These are phyloP conservation scores for Pythium aphanidermatum DNA, from an alignment of 352 stramenopile genomes.

Conservation along the genomic window DNA sequence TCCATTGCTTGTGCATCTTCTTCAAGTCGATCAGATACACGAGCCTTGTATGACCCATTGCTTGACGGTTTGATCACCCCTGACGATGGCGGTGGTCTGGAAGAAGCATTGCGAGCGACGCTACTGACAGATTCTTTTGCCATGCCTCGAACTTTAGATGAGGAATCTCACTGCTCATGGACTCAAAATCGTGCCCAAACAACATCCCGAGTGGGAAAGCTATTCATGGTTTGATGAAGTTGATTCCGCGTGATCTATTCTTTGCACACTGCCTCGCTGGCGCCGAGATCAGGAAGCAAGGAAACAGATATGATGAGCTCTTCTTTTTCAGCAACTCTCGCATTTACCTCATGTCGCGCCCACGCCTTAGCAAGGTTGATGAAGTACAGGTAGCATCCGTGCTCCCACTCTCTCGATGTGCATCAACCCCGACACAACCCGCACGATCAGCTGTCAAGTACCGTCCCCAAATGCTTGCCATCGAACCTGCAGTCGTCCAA, in stretches of 20 bases:
- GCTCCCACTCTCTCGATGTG: conserved; percentile 46
- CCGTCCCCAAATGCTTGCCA: neutral
- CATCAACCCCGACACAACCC: conserved; percentile 38
- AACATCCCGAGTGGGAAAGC: no score
- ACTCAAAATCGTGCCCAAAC: neutral
- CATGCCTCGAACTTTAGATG: no score
- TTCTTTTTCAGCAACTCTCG: no score
- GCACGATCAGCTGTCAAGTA: conserved; percentile 21
- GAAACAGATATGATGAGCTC: no score
- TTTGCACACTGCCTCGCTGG: neutral
- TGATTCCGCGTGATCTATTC: neutral
- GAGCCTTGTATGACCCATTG: conserved; percentile 16
- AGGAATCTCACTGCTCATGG: neutral
- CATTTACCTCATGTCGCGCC: neutral
- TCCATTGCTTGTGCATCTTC: conserved; percentile 73
- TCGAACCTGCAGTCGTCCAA: conserved; percentile 1
- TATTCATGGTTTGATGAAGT: neutral
- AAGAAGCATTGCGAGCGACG: neutral
- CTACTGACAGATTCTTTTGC: no score
- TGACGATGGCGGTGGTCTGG: no score
- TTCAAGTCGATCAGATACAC: conserved; percentile 55
- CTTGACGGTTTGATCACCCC: no score
- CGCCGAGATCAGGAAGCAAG: no score
- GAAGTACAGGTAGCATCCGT: conserved; percentile 21
- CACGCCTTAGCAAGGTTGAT: conserved; percentile 13